A percentile compares a stretch with the other conserved stretches of the same genome.
These are phyloP conservation scores for Sclerotinia sclerotiorum DNA, from an alignment of 2,329 filamentous ascomycete genomes.

Conservation along the genomic window DNA sequence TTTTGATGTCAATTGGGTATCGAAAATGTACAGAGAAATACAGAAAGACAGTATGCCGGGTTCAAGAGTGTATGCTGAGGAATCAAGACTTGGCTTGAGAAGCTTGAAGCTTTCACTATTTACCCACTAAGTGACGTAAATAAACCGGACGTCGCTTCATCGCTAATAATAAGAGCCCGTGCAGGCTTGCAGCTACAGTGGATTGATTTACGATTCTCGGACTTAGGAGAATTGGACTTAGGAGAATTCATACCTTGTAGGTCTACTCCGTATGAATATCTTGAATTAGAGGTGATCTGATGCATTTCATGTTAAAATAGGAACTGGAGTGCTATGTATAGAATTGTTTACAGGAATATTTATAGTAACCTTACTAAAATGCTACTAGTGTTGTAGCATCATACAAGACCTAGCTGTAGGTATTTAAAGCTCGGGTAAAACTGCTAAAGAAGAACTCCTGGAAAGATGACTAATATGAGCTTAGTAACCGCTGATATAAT, in stretches of 20 bases:
- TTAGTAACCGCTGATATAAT: background rate
- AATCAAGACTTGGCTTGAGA: background rate
- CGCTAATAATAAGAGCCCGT: background rate
- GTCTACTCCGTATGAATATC: too few relatives aligned
- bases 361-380: too few relatives aligned
- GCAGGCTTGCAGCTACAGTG: background rate
- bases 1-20: slow-evolving; percentile 1
- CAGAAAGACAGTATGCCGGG: background rate
- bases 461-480: background rate
- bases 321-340: too few relatives aligned
- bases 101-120: slow-evolving; percentile 15
- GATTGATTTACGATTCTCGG: background rate
- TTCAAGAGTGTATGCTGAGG: slow-evolving; percentile 2
- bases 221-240: background rate
- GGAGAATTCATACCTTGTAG: background rate
- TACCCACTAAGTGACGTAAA: slow-evolving; percentile 13
- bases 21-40: background rate
- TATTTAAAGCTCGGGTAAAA: too few relatives aligned
- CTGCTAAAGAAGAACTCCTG: too few relatives aligned
- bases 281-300: too few relatives aligned
- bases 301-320: too few relatives aligned
- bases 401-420: too few relatives aligned
- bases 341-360: too few relatives aligned
- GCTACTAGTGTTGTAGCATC: too few relatives aligned
- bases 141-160: background rate